Evolutionary conservation across 1,284 basidiomycete species (phyloP).

Genomic region (Irpex sp.): DNA sequence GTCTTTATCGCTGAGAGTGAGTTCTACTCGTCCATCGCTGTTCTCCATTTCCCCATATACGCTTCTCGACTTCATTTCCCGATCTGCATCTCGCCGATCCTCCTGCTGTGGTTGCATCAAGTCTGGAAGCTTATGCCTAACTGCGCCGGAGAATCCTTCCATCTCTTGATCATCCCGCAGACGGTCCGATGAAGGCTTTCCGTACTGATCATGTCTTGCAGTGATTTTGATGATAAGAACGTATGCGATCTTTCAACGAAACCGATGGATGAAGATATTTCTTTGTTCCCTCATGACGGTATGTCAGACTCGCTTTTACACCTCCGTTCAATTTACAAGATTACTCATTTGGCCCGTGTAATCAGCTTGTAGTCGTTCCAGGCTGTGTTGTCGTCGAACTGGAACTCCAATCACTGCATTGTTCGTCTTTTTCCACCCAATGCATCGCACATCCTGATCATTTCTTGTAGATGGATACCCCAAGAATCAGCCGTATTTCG

Average conservation of each 20-base stretch:
- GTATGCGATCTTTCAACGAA: conserved; percentile 40
- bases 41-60: background rate
- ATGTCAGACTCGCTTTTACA: conserved; percentile 1
- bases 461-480: conserved; percentile 1
- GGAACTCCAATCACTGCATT: conserved; percentile 32
- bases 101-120: conserved; percentile 1
- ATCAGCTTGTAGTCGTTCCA: conserved; percentile 22
- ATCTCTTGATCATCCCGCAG: background rate
- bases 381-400: conserved; percentile 29
- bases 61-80: background rate
- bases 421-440: conserved; percentile 21
- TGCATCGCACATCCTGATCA: background rate
- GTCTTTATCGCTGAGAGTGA: conserved; percentile 35
- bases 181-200: background rate
- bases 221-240: conserved; percentile 35
- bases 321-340: background rate
- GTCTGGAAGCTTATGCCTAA: background rate
- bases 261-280: conserved; percentile 24
- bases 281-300: conserved; percentile 2
- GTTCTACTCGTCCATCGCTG: background rate
- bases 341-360: background rate
- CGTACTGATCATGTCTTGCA: conserved; percentile 19
- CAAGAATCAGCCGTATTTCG: conserved; percentile 13
- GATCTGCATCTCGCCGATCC: background rate
- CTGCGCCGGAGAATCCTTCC: background rate